These are phyloP conservation scores for Rosellinia necatrix DNA, from an alignment of 2,329 filamentous ascomycete species.

Conservation along the genomic window DNA sequence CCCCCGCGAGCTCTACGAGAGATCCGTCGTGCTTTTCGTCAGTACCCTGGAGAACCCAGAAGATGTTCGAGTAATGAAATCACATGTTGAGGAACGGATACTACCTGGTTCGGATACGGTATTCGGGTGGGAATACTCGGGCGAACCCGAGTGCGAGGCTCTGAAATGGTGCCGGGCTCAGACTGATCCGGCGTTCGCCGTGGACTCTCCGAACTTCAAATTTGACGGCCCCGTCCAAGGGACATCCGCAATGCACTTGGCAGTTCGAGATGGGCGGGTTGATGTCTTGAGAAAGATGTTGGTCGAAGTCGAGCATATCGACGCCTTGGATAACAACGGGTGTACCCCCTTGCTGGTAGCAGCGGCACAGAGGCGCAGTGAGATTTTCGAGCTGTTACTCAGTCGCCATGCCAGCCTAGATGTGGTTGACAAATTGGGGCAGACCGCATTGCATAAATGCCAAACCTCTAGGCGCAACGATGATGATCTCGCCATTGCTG, in stretches of 20 bases:
- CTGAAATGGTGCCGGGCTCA: slow-evolving; percentile 4
- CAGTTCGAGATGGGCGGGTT: slow-evolving; percentile 1
- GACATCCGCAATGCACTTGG: slow-evolving; percentile 1
- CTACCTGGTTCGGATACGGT: neutral
- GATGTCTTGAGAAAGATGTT: slow-evolving; percentile 5
- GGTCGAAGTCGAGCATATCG: slow-evolving; percentile 4
- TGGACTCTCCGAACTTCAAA: slow-evolving; percentile 1
- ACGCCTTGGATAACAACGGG: neutral
- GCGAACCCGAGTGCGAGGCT: neutral
- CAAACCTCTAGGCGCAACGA: neutral
- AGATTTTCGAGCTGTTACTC: slow-evolving; percentile 4
- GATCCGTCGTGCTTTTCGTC: neutral
- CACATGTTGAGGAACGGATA: neutral
- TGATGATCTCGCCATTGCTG: neutral
- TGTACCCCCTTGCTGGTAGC: slow-evolving; percentile 9
- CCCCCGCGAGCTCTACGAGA: slow-evolving; percentile 1
- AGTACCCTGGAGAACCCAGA: neutral
- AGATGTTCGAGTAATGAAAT: neutral
- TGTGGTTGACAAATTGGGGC: neutral
- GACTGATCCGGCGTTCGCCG: slow-evolving; percentile 1
- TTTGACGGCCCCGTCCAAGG: slow-evolving; percentile 2
- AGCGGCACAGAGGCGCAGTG: neutral
- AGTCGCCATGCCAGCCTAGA: neutral
- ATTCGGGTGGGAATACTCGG: neutral
- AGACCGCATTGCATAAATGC: slow-evolving; percentile 3